Conservation (phyloP, 1,284 basidiomycete genomes). For the Paramarasmius palmivorus region DNA sequence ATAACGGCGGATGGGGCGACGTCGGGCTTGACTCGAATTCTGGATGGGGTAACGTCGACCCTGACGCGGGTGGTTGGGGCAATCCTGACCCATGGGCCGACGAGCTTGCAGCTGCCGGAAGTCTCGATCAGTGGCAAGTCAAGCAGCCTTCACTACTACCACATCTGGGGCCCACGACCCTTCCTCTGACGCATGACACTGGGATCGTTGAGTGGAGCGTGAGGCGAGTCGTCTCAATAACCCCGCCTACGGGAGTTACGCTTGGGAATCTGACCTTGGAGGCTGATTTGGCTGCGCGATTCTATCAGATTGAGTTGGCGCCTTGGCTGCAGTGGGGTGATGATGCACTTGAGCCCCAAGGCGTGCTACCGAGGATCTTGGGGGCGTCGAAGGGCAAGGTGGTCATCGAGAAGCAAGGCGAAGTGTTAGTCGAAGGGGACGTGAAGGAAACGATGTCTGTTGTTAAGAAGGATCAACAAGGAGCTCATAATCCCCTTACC, state of each 20-base stretch:
- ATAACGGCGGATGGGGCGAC: not conserved
- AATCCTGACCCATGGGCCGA: not conserved
- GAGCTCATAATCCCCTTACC: slow-evolving; percentile 46
- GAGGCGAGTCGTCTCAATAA: slow-evolving; percentile 38
- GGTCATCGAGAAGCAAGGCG: slow-evolving; percentile 21
- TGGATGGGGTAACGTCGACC: not conserved
- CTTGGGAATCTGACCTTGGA: slow-evolving; percentile 37
- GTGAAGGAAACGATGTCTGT: slow-evolving; percentile 8
- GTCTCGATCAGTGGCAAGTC: slow-evolving; percentile 21
- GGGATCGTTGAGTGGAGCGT: slow-evolving; percentile 53
- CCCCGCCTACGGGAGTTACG: slow-evolving; percentile 20
- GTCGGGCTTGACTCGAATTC: too few relatives aligned
- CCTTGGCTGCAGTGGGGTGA: slow-evolving; percentile 50
- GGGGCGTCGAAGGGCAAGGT: slow-evolving; percentile 43
- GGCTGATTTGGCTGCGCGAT: slow-evolving; percentile 43
- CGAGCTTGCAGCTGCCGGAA: slow-evolving; percentile 10
- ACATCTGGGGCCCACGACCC: slow-evolving; percentile 42
- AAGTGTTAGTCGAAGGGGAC: slow-evolving; percentile 3
- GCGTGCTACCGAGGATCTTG: slow-evolving; percentile 39
- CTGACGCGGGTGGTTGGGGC: slow-evolving; percentile 2
- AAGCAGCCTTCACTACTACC: slow-evolving; percentile 30
- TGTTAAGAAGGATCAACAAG: not conserved
- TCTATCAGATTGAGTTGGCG: slow-evolving; percentile 50
- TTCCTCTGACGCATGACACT: slow-evolving; percentile 51
- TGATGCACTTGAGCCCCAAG: slow-evolving; percentile 37